Base-by-base conservation (phyloP, 148 eudicot species). In the Spergularia marina region DNA sequence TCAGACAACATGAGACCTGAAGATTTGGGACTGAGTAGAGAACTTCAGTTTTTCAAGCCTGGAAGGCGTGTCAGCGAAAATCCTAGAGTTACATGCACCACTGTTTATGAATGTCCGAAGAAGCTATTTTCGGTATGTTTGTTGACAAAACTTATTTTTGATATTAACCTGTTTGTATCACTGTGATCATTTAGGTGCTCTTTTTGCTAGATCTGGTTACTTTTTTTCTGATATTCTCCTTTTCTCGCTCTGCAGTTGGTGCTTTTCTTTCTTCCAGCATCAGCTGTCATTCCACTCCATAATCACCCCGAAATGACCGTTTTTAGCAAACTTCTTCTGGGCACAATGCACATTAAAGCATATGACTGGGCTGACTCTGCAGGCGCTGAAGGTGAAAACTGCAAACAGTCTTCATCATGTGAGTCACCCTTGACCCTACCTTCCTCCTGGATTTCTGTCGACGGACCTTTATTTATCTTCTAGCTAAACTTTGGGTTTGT, bases 231-330 rank as follows among this genome's bases (percentile, higher is more conserved):
- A 69, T 59, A 2, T 21, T 59, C 34, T 66, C 52, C 7, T 65
- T 74, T 16, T 54, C 58, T 71, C 65, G 10, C 6, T 75, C 36
- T 82, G 84, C 94, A 94, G 98, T 7, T 94, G 77, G 86, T 86
- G 68, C 81, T 94, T 40, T 90, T 94, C 81, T 88, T 88, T 79
- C 83, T 94, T 41, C 97, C 97, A 23, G 81, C 89, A 71, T 81
- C 74, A 30, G 87, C 82, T 44, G 89, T 90, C 75, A 94, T 94
- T 64, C 98, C 98, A 16, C 87, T 94, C 62, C 98, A 94, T 82
- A 91, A 94, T 74, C 98, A 94, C 85, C 98, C 97, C 0, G 94
- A 78, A 60, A 91, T 94, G 97, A 90, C 98, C 2, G 98, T 91
- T 80, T 94, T 90, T 73, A 90, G 84, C 87, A 94, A 94, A 75